phyloP scores from a whole-genome alignment of 495 filamentous ascomycete species.

The Penicillium psychrofluorescens region DNA sequence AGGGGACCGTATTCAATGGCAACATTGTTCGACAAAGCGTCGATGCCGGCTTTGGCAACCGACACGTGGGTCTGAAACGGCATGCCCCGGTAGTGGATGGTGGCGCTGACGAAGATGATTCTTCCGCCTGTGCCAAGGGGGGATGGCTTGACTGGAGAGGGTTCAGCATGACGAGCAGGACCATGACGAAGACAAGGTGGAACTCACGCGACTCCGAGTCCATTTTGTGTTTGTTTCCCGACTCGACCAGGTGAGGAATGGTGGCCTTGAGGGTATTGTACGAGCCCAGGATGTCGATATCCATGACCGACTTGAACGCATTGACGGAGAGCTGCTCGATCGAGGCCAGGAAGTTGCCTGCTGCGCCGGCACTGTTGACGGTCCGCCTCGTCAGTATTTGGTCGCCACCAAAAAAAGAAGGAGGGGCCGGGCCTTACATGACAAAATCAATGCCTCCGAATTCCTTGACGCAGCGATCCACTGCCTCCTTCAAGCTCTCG shows the following conservation, averaged over 20 bases:
- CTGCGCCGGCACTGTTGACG: conserved; percentile 70
- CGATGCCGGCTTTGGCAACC: conserved; percentile 87
- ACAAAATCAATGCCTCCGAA: conserved; percentile 86
- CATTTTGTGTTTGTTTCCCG: conserved; percentile 53
- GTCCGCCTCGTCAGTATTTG: conserved; percentile 4
- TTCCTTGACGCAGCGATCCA: conserved; percentile 69
- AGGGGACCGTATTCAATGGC: conserved; percentile 83
- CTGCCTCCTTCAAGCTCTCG: conserved; percentile 63
- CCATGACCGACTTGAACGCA: conserved; percentile 91
- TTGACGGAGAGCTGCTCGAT: conserved; percentile 75
- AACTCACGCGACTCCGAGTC: conserved; percentile 40
- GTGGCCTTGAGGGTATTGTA: conserved; percentile 95
- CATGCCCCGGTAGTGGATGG: conserved; percentile 78
- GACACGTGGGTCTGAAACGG: conserved; percentile 81
- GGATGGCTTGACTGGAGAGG: conserved; percentile 23
- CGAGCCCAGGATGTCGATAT: conserved; percentile 90
- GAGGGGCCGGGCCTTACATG: conserved; percentile 51
- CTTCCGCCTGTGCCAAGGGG: conserved; percentile 63
- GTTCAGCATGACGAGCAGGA: neutral
- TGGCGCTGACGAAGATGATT: conserved; percentile 82
- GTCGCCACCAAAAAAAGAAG: neutral
- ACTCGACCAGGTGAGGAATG: conserved; percentile 67
- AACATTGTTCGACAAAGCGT: conserved; percentile 66
- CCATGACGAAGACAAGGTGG: neutral
- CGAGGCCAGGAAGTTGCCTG: conserved; percentile 91